Evolutionary conservation across 345 rosid genomes (phyloP).

Genomic region (Reutealis trisperma): DNA sequence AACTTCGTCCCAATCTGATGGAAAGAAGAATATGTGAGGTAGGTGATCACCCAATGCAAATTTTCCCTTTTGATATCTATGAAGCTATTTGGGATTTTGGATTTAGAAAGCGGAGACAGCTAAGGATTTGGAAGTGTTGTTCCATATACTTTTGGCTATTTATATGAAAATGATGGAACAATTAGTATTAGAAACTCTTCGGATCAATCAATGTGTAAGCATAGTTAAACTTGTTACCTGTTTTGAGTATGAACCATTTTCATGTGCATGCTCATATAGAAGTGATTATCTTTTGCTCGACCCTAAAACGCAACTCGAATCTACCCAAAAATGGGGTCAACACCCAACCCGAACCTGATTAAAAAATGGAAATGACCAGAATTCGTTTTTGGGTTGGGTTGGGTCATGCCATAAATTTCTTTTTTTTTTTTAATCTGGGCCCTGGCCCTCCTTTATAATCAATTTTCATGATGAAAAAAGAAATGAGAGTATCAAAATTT

Average conservation of each 20-base stretch:
- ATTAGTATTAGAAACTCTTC: background rate
- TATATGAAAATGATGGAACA: background rate
- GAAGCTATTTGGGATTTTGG: background rate
- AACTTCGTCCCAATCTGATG: slow-evolving; percentile 36
- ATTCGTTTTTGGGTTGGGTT: no score
- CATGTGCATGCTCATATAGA: no score
- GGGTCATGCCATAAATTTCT: no score
- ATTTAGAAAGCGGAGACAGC: slow-evolving; percentile 1
- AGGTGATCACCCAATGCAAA: background rate
- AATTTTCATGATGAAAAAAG: no score
- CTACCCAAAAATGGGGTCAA: no score
- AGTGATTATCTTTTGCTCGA: no score
- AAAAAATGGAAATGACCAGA: no score
- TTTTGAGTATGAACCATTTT: background rate
- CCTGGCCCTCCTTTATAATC: no score
- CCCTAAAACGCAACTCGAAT: no score
- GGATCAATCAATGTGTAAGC: background rate
- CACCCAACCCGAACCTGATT: no score
- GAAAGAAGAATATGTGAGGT: slow-evolving; percentile 48
- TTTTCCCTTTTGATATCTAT: background rate
- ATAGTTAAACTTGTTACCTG: background rate
- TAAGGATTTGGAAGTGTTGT: background rate
- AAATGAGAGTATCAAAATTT: no score
- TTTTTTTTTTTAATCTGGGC: no score
- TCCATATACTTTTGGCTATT: background rate